Conservation (phyloP, 805 yeast genomes). For the Ogataea allantospora region DNA sequence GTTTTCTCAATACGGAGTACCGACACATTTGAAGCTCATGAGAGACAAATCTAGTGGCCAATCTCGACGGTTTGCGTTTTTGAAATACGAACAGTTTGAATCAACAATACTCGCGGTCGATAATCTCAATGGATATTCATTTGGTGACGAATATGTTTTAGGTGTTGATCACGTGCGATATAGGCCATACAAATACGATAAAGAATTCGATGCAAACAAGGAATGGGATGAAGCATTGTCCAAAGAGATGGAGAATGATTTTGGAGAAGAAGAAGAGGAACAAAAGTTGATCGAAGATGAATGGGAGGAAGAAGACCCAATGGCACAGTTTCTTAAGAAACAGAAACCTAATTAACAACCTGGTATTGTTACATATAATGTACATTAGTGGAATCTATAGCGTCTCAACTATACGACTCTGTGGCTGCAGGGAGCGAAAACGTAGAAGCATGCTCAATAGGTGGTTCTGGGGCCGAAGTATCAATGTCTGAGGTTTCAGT, state of each 20-base stretch:
- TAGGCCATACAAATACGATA: slow-evolving; percentile 42
- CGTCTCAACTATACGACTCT: too few relatives aligned
- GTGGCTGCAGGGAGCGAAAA: slow-evolving; percentile 25
- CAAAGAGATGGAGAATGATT: slow-evolving; percentile 47
- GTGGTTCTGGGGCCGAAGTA: background rate
- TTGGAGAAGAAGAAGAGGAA: slow-evolving; percentile 37
- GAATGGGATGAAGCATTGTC: slow-evolving; percentile 30
- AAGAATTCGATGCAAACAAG: slow-evolving; percentile 45
- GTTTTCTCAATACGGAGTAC: slow-evolving; percentile 88
- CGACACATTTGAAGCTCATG: slow-evolving; percentile 68
- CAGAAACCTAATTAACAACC: slow-evolving; percentile 6
- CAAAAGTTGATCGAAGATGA: slow-evolving; percentile 4
- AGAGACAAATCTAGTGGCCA: slow-evolving; percentile 65
- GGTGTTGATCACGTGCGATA: slow-evolving; percentile 74
- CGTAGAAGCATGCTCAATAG: slow-evolving; percentile 17
- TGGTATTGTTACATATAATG: slow-evolving; percentile 1
- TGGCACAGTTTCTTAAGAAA: slow-evolving; percentile 30
- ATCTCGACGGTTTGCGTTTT: slow-evolving; percentile 73
- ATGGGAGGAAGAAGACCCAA: slow-evolving; percentile 34
- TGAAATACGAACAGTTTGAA: slow-evolving; percentile 79
- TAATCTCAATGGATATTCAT: slow-evolving; percentile 67
- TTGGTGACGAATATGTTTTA: slow-evolving; percentile 44
- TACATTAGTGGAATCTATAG: slow-evolving; percentile 6
- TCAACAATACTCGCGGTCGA: slow-evolving; percentile 86
- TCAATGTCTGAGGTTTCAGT: slow-evolving; percentile 1